Evolutionary conservation across 208 protist species (phyloP), one percentile per base, ranked within the genome.

Genomic region (Leptomonas pyrrhocoris): DNA sequence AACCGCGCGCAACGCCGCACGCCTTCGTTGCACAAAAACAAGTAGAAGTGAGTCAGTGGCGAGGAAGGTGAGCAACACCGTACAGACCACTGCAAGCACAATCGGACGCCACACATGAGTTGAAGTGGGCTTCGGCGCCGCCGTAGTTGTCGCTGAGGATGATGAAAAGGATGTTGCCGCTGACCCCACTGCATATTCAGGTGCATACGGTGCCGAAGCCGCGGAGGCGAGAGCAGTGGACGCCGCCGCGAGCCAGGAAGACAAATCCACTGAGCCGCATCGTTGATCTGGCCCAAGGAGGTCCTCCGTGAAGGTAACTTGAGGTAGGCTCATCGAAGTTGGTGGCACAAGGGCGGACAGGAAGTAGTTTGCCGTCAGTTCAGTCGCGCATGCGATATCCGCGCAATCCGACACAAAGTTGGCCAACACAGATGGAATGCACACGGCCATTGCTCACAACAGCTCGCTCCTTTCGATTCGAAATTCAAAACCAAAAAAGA

Each of bases 361-460:
- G 38, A 77, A 70, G 23, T 60, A 61, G 6, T 34, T 25, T 23
- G 54, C 46, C 5, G 31, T 51, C 25, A 70, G 34, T 12, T 42
- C 34, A 48, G 31, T 38, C 7, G 71, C 62, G 21, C 71, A 77
- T 19, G 30, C 64, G 34, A 77, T 53, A 21, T 77, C 71, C 11
- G 62, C 63, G 56, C 71, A 77, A 48, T 77, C 71, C 0, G 71
- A 59, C 18, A 77, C 55, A 30, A 77, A 77, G 56, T 60, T 55
- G 3, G 48, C 21, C 28, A 59, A 49, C n/a, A 4, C 8, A 16
- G 12, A 12, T 6, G 50, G 34, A 13, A 46, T 38, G 36, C 71
- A 77, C 9, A 71, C n/a, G 11, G 45, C n/a, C 56, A 70, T 71
- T 21, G 1, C 57, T n/a, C 16, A 3, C 4, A n/a, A 19, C 16